Evolutionary conservation across 1,284 basidiomycete genomes (phyloP), one percentile per base, ranked within the genome.

Genomic region (Athelia sp.): DNA sequence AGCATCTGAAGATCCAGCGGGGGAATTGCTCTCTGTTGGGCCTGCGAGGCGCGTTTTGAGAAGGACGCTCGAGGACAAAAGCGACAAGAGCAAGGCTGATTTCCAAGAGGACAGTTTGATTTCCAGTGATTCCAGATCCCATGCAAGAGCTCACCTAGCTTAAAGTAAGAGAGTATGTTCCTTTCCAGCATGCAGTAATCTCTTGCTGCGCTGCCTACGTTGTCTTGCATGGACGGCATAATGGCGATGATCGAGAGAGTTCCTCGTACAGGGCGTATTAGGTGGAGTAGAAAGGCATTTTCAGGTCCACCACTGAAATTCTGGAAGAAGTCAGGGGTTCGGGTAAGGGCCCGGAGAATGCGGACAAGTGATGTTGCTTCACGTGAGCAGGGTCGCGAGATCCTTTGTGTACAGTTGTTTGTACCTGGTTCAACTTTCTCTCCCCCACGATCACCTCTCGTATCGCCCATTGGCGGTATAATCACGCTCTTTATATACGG

Each of bases 141-240:
- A 34, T 34, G 11, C 32, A 34, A 34, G 19, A 21, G 19, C 19
- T 40, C 36, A 40, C 36, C 81, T 23, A 88, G 72, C 57, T 79
- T 83, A 49, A 84, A 53, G 59, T 88, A 81, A 0, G 84, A 76
- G 21, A 88, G 70, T 44, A 85, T 67, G 57, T 88, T 88, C 47
- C 85, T 73, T 63, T 88, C 85, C 10, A 88, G 73, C 84, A 88
- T 86, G 61, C 78, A 82, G 53, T 78, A 86, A 60, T 88, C 85
- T 56, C 86, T 73, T 13, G 81, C 81, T 14, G 71, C 72, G 56
- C 75, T 78, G 47, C 71, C 71, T 19, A 60, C 58, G 46, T 72
- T 67, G 38, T 68, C 59, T 4, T 69, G 53, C 21, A 56, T 74
- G 75, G 52, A 40, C 69, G 52, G 52, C 63, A 36, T 43, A 51